phyloP scores from a whole-genome alignment of 2,329 filamentous ascomycete species.

The Ascochyta koolunga region DNA sequence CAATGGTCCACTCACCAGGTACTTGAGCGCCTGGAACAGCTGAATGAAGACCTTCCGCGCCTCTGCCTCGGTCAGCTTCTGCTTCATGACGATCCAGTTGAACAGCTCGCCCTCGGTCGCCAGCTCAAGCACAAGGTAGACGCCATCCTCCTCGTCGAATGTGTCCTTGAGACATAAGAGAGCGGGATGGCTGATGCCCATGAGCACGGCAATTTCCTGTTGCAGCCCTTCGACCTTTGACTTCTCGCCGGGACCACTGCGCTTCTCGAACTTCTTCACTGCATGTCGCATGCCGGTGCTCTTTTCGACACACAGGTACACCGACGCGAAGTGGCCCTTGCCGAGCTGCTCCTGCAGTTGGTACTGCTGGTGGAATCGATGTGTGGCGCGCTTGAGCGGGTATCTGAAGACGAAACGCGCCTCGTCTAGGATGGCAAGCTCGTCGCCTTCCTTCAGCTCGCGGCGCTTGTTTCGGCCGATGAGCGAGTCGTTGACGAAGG shows the following conservation, averaged over 20 bases:
- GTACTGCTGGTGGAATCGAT: slow-evolving; percentile 85
- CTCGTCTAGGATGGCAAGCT: slow-evolving; percentile 84
- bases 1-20: slow-evolving; percentile 69
- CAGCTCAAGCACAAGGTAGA: slow-evolving; percentile 90
- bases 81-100: slow-evolving; percentile 90
- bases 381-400: slow-evolving; percentile 64
- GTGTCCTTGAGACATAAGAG: slow-evolving; percentile 93
- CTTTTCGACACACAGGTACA: slow-evolving; percentile 90
- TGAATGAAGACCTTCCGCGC: slow-evolving; percentile 87
- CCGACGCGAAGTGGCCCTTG: slow-evolving; percentile 93
- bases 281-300: slow-evolving; percentile 81
- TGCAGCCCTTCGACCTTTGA: slow-evolving; percentile 86
- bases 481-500: slow-evolving; percentile 90
- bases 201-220: slow-evolving; percentile 94
- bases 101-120: slow-evolving; percentile 94
- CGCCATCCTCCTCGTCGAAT: slow-evolving; percentile 87
- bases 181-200: slow-evolving; percentile 95
- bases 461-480: slow-evolving; percentile 91
- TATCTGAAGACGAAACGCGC: slow-evolving; percentile 93
- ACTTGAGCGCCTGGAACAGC: slow-evolving; percentile 92
- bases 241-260: slow-evolving; percentile 78
- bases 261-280: slow-evolving; percentile 93
- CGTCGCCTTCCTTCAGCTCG: slow-evolving; percentile 86
- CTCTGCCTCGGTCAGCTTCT: slow-evolving; percentile 84
- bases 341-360: slow-evolving; percentile 82